Evolutionary conservation across 164 flowering plant species (phyloP).

Genomic region (Aristolochia fimbriata): DNA sequence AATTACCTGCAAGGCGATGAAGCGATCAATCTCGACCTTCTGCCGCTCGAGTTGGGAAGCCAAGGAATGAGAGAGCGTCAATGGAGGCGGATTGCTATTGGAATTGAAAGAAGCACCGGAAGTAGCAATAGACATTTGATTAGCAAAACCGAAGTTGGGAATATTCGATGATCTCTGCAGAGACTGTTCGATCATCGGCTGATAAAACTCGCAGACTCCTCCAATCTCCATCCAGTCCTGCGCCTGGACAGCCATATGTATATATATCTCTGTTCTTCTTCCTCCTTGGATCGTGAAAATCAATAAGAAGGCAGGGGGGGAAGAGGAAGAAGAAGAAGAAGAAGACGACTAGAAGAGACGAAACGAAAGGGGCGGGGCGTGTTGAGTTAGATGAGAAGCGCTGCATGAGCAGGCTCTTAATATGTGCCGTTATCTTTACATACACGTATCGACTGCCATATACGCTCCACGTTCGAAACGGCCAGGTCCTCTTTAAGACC

Average conservation of each 20-base stretch:
- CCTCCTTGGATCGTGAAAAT: not conserved
- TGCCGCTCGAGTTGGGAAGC: conserved; percentile 27
- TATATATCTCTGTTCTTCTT: too few relatives aligned
- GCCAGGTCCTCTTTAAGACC: not conserved
- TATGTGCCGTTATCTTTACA: not conserved
- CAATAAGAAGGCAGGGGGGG: not conserved
- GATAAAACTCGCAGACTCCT: conserved; percentile 2
- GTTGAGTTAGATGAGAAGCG: conserved; percentile 5
- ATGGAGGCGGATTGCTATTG: conserved; percentile 4
- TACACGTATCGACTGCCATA: not conserved
- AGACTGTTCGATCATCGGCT: not conserved
- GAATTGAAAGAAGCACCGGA: too few relatives aligned
- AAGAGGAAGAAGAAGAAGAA: too few relatives aligned
- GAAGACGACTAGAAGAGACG: too few relatives aligned
- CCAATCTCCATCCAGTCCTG: conserved; percentile 18
- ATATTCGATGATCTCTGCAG: not conserved
- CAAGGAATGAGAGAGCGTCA: conserved; percentile 14
- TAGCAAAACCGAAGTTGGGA: too few relatives aligned
- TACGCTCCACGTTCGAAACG: not conserved
- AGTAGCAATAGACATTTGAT: too few relatives aligned
- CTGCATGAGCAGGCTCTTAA: not conserved
- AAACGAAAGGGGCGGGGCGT: not conserved
- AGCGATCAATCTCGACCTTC: conserved; percentile 31
- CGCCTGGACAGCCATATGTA: conserved; percentile 56
- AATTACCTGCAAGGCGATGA: conserved; percentile 40